Evolutionary conservation across 352 stramenopile species (phyloP).

Genomic region (Phytophthora cryptogea): DNA sequence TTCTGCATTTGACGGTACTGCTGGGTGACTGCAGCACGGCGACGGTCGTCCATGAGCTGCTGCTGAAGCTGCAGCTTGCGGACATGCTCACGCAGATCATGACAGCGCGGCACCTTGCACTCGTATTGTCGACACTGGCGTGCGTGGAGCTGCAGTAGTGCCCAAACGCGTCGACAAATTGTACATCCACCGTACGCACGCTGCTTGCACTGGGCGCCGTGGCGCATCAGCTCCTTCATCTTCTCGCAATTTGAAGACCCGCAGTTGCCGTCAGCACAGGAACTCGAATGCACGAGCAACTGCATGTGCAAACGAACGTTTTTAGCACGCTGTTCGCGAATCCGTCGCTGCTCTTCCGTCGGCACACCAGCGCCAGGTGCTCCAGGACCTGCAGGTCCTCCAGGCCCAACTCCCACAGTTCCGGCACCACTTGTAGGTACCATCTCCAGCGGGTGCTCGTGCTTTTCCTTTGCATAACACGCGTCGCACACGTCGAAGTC

Average conservation of each 20-base stretch:
- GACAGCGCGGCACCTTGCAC: constrained; percentile 96
- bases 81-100: constrained; percentile 95
- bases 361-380: constrained; percentile 34
- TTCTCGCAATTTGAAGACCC: constrained; percentile 97
- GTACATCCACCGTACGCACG: constrained; percentile 93
- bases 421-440: constrained; percentile 67
- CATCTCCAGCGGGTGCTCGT: constrained; percentile 82
- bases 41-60: constrained; percentile 97
- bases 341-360: constrained; percentile 66
- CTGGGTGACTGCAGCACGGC: constrained; percentile 87
- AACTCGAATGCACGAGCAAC: constrained; percentile 96
- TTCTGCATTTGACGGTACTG: constrained; percentile 87
- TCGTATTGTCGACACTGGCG: constrained; percentile 94
- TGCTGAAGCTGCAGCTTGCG: constrained; percentile 96
- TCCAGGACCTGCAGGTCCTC: constrained; percentile 23
- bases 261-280: constrained; percentile 92
- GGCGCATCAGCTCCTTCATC: constrained; percentile 98
- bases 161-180: constrained; percentile 97
- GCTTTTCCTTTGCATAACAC: constrained; percentile 86
- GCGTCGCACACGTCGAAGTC: constrained; percentile 91
- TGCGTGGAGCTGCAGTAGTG: constrained; percentile 97
- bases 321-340: constrained; percentile 89
- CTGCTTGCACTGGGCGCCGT: constrained; percentile 94
- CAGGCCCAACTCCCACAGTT: constrained; percentile 8
- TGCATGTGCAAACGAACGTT: constrained; percentile 98